phyloP scores from a whole-genome alignment of 2,329 filamentous ascomycete species.

The Esteya vermicola region DNA sequence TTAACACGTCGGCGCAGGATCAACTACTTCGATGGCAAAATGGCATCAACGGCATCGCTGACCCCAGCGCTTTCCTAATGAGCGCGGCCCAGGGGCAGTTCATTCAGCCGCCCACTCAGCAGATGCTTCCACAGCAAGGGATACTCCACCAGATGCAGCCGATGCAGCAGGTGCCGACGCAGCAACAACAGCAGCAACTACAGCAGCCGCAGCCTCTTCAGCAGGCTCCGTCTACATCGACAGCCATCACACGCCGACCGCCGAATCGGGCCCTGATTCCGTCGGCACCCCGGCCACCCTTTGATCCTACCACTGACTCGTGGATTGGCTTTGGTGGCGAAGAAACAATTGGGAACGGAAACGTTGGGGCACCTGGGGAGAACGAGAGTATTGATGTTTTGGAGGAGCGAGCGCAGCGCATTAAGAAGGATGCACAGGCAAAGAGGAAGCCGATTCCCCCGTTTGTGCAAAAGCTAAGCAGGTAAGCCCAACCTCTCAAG shows the following conservation, averaged over 20 bases:
- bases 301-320: conserved; percentile 24
- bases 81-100: conserved; percentile 19
- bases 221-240: conserved; percentile 20
- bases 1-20: conserved; percentile 25
- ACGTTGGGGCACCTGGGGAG: conserved; percentile 24
- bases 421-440: conserved; percentile 74
- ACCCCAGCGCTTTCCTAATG: conserved; percentile 23
- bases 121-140: conserved; percentile 8
- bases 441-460: conserved; percentile 94
- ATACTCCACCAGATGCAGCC: conserved; percentile 12
- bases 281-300: conserved; percentile 21
- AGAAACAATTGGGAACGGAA: conserved; percentile 14
- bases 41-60: conserved; percentile 19
- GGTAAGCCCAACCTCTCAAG: conserved; percentile 35
- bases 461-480: conserved; percentile 96
- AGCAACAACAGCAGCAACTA: conserved; percentile 8
- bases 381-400: conserved; percentile 64
- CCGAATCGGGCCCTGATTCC: conserved; percentile 36
- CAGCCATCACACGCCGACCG: conserved; percentile 36
- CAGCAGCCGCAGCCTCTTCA: conserved; percentile 11
- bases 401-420: conserved; percentile 64
- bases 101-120: conserved; percentile 2
- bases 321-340: conserved; percentile 29
- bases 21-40: conserved; percentile 32
- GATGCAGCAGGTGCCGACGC: conserved; percentile 4